Conservation (phyloP, 768 basidiomycete species). For the Leccinum subtestaceum region DNA sequence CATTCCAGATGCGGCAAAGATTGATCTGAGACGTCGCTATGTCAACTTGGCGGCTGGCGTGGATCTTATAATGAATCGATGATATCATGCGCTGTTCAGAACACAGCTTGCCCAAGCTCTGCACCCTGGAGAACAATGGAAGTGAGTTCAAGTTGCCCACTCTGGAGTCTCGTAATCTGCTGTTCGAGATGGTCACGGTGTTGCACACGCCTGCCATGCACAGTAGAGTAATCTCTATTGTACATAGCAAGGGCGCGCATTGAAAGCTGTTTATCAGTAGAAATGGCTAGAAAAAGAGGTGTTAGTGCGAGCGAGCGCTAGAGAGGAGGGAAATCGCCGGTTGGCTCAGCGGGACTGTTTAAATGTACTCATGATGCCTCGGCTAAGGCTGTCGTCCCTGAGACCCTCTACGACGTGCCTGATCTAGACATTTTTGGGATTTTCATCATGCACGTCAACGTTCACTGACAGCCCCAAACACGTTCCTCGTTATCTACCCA, state of each 20-base stretch:
- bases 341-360: neutral
- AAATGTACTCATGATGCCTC: neutral
- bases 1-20: neutral
- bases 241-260: conserved; percentile 27
- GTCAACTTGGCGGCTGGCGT: neutral
- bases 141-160: neutral
- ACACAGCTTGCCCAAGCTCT: neutral
- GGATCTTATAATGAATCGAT: neutral
- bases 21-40: conserved; percentile 2
- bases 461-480: too few species aligned
- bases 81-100: neutral
- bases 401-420: neutral
- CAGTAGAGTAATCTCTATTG: conserved; percentile 22
- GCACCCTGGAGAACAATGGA: neutral
- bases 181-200: neutral
- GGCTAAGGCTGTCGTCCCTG: neutral
- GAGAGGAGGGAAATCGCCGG: neutral
- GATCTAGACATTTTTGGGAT: too few species aligned
- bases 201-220: conserved; percentile 28
- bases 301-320: neutral
- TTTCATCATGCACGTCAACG: too few species aligned
- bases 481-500: too few species aligned
- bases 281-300: conserved; percentile 12
- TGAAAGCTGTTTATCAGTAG: conserved; percentile 1
- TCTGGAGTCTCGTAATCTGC: conserved; percentile 1